A percentile compares a stretch with the other conserved stretches of the same genome.
phyloP scores from a whole-genome alignment of 208 protist genomes.

The Acanthamoeba triangularis region DNA sequence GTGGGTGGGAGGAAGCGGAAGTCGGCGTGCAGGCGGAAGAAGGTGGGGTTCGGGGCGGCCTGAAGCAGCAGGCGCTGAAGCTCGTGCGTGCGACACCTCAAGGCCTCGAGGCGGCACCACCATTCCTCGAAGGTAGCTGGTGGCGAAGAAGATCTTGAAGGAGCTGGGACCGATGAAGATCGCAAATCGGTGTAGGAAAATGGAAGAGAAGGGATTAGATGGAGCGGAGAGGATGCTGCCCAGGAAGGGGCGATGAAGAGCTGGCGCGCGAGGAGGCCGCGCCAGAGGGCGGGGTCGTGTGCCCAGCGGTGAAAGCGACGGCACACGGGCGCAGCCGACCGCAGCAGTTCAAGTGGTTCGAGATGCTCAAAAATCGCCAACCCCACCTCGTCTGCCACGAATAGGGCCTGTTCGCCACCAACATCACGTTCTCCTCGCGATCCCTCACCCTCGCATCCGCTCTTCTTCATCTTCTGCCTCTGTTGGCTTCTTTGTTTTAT shows the following conservation, averaged over 20 bases:
- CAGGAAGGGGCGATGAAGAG: background rate
- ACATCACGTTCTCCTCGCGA: background rate
- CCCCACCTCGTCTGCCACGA: background rate
- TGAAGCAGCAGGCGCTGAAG: background rate
- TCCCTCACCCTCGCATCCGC: too few relatives aligned
- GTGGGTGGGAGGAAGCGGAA: background rate
- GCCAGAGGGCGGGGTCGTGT: slow-evolving; percentile 23
- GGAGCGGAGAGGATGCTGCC: background rate
- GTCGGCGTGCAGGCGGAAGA: background rate
- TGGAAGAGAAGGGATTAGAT: slow-evolving; percentile 9
- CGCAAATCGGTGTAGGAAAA: background rate
- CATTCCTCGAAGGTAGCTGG: background rate
- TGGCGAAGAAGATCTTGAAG: background rate
- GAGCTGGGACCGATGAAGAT: background rate
- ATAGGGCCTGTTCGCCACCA: background rate
- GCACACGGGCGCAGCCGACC: background rate
- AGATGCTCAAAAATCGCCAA: slow-evolving; percentile 3
- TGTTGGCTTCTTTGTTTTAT: background rate
- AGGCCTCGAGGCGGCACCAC: background rate
- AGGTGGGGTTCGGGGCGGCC: background rate
- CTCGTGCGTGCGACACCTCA: background rate
- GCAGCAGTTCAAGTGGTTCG: background rate
- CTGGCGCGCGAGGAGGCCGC: background rate
- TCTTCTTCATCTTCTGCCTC: background rate
- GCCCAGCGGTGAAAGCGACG: slow-evolving; percentile 32